phyloP scores from a whole-genome alignment of 257 asterid species.

The Nemophila menziesii region DNA sequence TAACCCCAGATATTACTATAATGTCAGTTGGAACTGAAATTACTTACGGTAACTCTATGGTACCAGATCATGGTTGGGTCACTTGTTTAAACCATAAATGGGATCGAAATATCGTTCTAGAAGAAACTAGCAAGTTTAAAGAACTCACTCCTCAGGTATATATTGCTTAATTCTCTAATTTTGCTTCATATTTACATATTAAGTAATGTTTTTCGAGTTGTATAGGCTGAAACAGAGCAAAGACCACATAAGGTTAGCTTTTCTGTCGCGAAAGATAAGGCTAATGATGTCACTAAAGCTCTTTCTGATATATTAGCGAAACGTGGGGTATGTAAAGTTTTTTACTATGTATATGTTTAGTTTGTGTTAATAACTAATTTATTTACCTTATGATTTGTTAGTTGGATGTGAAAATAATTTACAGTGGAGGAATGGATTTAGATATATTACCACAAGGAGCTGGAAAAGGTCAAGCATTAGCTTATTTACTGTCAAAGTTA shows the following conservation, averaged over 20 bases:
- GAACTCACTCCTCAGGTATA: conserved; percentile 89
- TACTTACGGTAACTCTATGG: conserved; percentile 91
- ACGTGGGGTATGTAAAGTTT: conserved; percentile 60
- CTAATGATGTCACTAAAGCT: conserved; percentile 42
- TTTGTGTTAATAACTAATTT: not conserved
- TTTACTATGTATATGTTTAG: not conserved
- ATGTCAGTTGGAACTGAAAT: conserved; percentile 98
- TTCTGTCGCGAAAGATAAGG: conserved; percentile 68
- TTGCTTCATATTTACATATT: not conserved
- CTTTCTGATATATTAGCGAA: conserved; percentile 43
- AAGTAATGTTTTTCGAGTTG: conserved; percentile 6
- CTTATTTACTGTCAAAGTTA: conserved; percentile 73
- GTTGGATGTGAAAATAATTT: conserved; percentile 91
- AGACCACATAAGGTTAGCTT: conserved; percentile 96
- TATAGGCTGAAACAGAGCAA: conserved; percentile 96
- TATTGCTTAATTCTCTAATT: conserved; percentile 4
- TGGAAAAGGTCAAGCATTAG: conserved; percentile 99
- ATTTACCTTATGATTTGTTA: conserved; percentile 25
- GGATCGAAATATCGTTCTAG: conserved; percentile 66
- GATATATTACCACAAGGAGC: conserved; percentile 97
- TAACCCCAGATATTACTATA: conserved; percentile 93
- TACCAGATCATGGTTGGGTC: conserved; percentile 93
- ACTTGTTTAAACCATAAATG: conserved; percentile 70
- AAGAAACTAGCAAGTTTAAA: conserved; percentile 62
- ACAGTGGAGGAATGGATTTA: conserved; percentile 97